phyloP scores from a whole-genome alignment of 768 basidiomycete species.

The Glaciozyma antarctica region DNA sequence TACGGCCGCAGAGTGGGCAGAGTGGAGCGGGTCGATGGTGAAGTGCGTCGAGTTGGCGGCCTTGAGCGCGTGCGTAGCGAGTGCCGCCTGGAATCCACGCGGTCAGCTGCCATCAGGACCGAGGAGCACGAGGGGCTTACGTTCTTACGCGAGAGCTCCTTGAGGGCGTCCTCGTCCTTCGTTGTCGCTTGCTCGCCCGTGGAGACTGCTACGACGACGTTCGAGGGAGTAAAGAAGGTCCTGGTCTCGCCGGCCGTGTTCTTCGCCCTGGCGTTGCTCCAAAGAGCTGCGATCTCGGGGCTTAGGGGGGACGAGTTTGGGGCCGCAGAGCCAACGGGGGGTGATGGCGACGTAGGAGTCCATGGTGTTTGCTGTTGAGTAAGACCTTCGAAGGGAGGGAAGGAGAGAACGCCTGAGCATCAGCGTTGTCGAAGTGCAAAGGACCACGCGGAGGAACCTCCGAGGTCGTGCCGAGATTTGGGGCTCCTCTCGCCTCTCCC shows the following conservation, averaged over 20 bases:
- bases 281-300: conserved; percentile 13
- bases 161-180: conserved; percentile 21
- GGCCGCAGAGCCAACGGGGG: background rate
- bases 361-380: conserved; percentile 2
- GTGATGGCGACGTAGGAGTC: conserved; percentile 12
- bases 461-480: too few species aligned
- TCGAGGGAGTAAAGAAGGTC: conserved; percentile 40
- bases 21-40: conserved; percentile 49
- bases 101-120: conserved; percentile 31
- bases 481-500: too few species aligned
- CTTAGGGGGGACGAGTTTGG: background rate
- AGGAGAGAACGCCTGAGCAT: background rate
- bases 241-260: conserved; percentile 35
- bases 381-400: background rate
- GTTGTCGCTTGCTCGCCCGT: background rate
- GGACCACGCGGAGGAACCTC: too few species aligned
- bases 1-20: conserved; percentile 48
- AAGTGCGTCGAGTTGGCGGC: conserved; percentile 51
- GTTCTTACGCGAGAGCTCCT: conserved; percentile 14
- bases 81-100: conserved; percentile 60
- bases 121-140: background rate
- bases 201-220: conserved; percentile 21
- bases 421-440: background rate
- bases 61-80: conserved; percentile 60
- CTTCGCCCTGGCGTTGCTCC: conserved; percentile 31